phyloP scores from a whole-genome alignment of 139 green algal genomes.

The Tetradesmus lagerheimii region DNA sequence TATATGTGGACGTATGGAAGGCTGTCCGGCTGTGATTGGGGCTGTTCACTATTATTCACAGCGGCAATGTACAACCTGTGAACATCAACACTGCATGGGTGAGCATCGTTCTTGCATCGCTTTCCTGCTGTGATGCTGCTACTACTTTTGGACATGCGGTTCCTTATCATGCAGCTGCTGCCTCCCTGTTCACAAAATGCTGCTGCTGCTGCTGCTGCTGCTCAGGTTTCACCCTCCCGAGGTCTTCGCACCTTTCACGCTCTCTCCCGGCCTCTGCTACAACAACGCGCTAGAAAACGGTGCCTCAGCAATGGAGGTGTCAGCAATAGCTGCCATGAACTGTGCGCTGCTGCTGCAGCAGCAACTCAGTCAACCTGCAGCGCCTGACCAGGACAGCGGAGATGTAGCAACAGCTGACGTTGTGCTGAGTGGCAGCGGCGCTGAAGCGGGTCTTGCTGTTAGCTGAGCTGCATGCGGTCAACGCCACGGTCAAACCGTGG shows the following conservation, averaged over 20 bases:
- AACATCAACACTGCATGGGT: no score
- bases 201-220: constrained; percentile 14
- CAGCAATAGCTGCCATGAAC: constrained; percentile 71
- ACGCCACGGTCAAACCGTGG: no score
- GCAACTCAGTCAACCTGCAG: not conserved
- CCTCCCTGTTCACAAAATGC: not conserved
- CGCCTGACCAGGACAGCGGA: not conserved
- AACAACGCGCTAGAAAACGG: constrained; percentile 76
- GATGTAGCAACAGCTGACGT: not conserved
- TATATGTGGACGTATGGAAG: no score
- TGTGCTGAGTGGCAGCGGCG: not conserved
- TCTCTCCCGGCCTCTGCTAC: constrained; percentile 71
- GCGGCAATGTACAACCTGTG: no score
- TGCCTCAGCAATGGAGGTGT: constrained; percentile 79
- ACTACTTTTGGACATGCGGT: no score
- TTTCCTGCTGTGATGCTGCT: no score
- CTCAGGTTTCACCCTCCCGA: constrained; percentile 75
- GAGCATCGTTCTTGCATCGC: no score
- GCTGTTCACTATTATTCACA: no score
- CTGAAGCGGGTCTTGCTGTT: not conserved
- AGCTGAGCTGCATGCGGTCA: no score
- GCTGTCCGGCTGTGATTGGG: no score
- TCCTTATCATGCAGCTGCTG: no score
- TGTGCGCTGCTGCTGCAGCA: constrained; percentile 63
- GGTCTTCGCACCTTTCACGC: constrained; percentile 74